Evolutionary conservation across 106 monocot genomes (phyloP).

Genomic region (Acanthochlamys bracteata): DNA sequence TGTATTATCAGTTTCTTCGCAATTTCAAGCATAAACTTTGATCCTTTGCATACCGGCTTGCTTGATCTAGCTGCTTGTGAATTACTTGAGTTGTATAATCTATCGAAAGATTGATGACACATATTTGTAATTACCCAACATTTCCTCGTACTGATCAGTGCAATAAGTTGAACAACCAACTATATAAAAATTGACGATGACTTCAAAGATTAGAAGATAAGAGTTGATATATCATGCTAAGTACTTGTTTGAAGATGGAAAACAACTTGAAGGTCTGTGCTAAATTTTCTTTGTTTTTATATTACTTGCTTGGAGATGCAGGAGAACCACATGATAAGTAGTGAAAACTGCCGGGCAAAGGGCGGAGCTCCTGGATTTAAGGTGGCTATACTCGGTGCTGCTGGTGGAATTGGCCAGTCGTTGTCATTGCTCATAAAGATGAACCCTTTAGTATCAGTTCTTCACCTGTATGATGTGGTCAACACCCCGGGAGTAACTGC

Average conservation of each 20-base stretch:
- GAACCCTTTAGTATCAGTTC: slow-evolving; percentile 38
- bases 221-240: background rate
- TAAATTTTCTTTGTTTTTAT: no score
- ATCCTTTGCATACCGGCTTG: no score
- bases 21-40: background rate
- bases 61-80: no score
- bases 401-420: slow-evolving; percentile 45
- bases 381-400: slow-evolving; percentile 37
- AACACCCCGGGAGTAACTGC: slow-evolving; percentile 45
- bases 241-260: background rate
- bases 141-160: no score
- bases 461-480: slow-evolving; percentile 48
- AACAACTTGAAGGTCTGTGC: no score
- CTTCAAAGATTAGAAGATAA: background rate
- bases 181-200: background rate
- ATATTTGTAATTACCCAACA: no score
- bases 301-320: slow-evolving; percentile 2
- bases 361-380: slow-evolving; percentile 45
- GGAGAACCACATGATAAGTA: slow-evolving; percentile 16
- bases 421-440: slow-evolving; percentile 44
- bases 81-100: no score
- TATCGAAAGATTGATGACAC: no score
- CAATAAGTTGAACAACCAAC: background rate
- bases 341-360: slow-evolving; percentile 21
- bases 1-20: background rate